phyloP scores from a whole-genome alignment of 2,329 filamentous ascomycete species.

The Sporothrix mexicana region DNA sequence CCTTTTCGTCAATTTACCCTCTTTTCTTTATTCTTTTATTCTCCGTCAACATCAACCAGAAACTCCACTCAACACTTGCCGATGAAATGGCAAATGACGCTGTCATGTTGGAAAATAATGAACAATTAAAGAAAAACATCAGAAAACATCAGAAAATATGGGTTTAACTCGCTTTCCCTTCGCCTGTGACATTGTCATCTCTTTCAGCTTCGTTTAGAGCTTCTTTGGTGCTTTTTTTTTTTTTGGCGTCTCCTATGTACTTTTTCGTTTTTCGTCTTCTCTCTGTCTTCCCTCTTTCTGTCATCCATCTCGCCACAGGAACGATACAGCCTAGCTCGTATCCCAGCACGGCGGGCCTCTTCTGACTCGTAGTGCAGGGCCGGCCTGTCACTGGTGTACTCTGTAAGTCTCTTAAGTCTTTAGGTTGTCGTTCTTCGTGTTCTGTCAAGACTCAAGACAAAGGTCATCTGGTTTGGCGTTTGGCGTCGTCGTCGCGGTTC shows the following conservation, averaged over 20 bases:
- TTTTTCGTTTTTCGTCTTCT: background rate
- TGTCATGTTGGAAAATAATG: too few species aligned
- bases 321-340: conserved; percentile 3
- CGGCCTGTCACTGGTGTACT: background rate
- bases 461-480: conserved; percentile 14
- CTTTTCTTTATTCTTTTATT: conserved; percentile 3
- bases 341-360: background rate
- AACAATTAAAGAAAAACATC: too few species aligned
- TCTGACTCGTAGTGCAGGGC: background rate
- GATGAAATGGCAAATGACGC: too few species aligned
- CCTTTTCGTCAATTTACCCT: background rate
- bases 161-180: too few species aligned
- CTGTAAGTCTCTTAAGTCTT: background rate
- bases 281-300: background rate
- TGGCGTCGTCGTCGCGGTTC: conserved; percentile 8
- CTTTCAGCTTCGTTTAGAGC: background rate
- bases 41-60: background rate
- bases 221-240: background rate
- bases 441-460: background rate
- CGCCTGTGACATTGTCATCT: background rate
- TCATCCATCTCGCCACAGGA: background rate
- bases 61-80: background rate
- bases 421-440: background rate
- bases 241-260: too few species aligned
- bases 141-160: background rate